Percentiles rank a stretch among this genome's conserved stretches.
These are phyloP conservation scores for Entrophospora sp. DNA, from an alignment of 192 early-diverging fungal species.

Conservation along the genomic window DNA sequence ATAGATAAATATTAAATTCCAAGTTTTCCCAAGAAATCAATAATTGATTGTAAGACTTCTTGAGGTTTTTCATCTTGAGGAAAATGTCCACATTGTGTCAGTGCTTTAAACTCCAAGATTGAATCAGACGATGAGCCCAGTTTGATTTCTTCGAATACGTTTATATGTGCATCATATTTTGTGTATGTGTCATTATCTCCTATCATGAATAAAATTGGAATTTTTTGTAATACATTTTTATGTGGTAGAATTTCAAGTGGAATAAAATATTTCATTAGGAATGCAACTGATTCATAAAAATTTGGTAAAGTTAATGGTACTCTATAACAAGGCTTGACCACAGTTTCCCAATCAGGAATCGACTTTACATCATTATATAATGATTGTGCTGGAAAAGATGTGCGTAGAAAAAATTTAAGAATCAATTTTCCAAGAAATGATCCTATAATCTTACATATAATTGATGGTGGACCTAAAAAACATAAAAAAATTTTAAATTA, in stretches of 20 bases:
- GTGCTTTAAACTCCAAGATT: neutral
- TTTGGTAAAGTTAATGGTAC: slow-evolving; percentile 12
- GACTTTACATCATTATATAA: neutral
- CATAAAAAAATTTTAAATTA: neutral
- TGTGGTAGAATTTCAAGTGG: neutral
- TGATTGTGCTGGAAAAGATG: neutral
- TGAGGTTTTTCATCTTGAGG: slow-evolving; percentile 18
- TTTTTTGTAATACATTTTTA: neutral
- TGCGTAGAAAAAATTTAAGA: neutral
- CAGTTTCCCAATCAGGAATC: slow-evolving; percentile 10
- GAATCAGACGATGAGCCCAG: neutral
- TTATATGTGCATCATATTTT: neutral
- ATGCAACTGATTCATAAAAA: slow-evolving; percentile 7
- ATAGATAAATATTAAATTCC: too few species aligned
- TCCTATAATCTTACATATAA: slow-evolving; percentile 2
- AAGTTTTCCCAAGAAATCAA: too few species aligned
- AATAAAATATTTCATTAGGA: slow-evolving; percentile 1
- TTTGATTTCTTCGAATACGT: neutral
- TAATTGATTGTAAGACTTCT: too few species aligned
- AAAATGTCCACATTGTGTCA: slow-evolving; percentile 11
- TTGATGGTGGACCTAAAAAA: slow-evolving; percentile 6
- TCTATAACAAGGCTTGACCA: slow-evolving; percentile 2
- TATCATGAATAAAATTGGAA: neutral
- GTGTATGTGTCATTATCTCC: slow-evolving; percentile 6
- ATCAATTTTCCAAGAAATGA: neutral